Base-by-base conservation (phyloP, 2,329 filamentous ascomycete genomes). In the Botryotinia globosa region DNA sequence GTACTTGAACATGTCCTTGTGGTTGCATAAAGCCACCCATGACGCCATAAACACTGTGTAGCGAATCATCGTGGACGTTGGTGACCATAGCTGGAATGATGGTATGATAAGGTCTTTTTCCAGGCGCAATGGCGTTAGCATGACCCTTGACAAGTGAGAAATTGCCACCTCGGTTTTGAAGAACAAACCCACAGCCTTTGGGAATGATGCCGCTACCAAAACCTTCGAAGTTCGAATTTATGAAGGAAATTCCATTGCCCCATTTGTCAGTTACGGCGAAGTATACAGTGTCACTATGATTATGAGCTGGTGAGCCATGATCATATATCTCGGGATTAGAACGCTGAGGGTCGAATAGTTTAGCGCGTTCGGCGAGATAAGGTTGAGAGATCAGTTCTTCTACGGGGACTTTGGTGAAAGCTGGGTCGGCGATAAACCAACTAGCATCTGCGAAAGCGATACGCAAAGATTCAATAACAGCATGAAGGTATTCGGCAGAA, bases 1-100 rank as follows among this genome's bases (percentile, higher is more conserved):
- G 83, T 0, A 97, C 94, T 82, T 98, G 96, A 0, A 98, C 91
- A 74, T 98, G 96, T 34, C 95, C 96, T 82, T 98, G 96, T 0
- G 96, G 96, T 83, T 99, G 96, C 92, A 98, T 98, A 83, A 97
- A 98, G 3, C 94, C 95, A 69, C 96, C 96, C 96, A 98, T 98
- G 74, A 98, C 95, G 70, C 96, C 96, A 79, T 95, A 98, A 0
- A 97, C 92, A 6, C 89, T 92, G 81, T 97, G 93, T 72, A 98
- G 83, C 66, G 88, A 90, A 39, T 89, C 88, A 77, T 97, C 94
- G 7, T 84, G 83, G 29, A 88, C 81, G 77, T 96, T 94, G 0
- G 96, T 98, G 29, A 95, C 89, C 81, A 98, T 87, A 0, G 92
- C 95, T 0, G 96, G 95, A 78, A 99, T 99, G 81, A 99, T 98